Conservation (phyloP, 345 rosid species). For the Acer yangbiense region DNA sequence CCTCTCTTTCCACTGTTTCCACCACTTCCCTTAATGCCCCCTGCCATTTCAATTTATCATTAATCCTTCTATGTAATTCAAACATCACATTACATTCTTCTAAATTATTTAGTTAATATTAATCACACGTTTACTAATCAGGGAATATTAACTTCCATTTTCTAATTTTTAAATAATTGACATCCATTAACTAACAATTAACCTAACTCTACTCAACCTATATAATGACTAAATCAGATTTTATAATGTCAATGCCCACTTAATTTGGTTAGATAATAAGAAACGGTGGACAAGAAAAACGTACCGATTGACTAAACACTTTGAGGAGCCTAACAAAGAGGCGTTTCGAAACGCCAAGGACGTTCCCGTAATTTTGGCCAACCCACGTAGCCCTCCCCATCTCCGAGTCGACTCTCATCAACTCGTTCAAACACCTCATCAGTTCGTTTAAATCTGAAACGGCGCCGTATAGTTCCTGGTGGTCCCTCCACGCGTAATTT, state of each 20-base stretch:
- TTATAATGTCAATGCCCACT: too few species aligned
- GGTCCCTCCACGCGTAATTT: conserved; percentile 75
- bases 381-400: conserved; percentile 53
- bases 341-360: conserved; percentile 48
- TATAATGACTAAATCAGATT: too few species aligned
- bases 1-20: conserved; percentile 62
- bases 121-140: too few species aligned
- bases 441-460: conserved; percentile 70
- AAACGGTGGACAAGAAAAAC: background rate
- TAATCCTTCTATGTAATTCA: background rate
- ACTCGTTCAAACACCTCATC: conserved; percentile 42
- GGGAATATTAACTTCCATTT: too few species aligned
- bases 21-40: conserved; percentile 64
- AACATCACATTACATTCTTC: too few species aligned
- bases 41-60: conserved; percentile 31
- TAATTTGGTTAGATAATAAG: too few species aligned
- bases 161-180: too few species aligned
- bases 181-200: too few species aligned
- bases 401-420: conserved; percentile 47
- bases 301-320: conserved; percentile 62
- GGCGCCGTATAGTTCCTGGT: conserved; percentile 51
- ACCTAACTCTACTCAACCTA: too few species aligned
- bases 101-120: too few species aligned
- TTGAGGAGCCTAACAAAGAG: conserved; percentile 50
- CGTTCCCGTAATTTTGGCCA: conserved; percentile 52